Percentiles rank a stretch among this genome's conserved stretches.
These are phyloP conservation scores for Colletotrichum sp. DNA, from an alignment of 2,329 filamentous ascomycete genomes.

Conservation along the genomic window DNA sequence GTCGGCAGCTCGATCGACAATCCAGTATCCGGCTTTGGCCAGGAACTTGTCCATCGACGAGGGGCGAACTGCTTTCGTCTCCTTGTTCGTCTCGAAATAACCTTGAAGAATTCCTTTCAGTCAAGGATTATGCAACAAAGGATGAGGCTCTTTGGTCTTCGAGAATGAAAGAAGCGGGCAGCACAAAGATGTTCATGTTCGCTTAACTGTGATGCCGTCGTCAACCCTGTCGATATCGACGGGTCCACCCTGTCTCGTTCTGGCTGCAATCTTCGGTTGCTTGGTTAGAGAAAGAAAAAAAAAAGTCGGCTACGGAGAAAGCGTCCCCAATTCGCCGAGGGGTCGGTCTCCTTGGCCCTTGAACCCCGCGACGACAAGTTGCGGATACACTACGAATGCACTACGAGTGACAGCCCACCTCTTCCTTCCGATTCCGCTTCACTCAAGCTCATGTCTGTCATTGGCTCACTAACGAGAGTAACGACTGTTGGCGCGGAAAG, in stretches of 20 bases:
- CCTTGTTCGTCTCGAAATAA: slow-evolving; percentile 4
- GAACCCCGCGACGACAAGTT: slow-evolving; percentile 11
- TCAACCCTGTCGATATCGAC: slow-evolving; percentile 17
- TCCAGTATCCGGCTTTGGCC: not conserved
- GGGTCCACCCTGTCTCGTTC: slow-evolving; percentile 8
- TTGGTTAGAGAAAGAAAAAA: slow-evolving; percentile 7
- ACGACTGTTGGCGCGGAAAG: not conserved
- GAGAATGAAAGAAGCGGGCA: not conserved
- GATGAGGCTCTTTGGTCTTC: not conserved
- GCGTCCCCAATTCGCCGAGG: not conserved
- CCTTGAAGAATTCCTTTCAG: slow-evolving; percentile 5
- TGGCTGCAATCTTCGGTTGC: slow-evolving; percentile 14
- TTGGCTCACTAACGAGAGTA: slow-evolving; percentile 10
- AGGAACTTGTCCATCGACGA: not conserved
- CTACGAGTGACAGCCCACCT: slow-evolving; percentile 6
- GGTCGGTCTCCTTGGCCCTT: not conserved
- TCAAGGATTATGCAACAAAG: not conserved
- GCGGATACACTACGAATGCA: not conserved
- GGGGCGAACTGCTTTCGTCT: not conserved
- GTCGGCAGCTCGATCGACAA: slow-evolving; percentile 1
- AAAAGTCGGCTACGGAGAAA: slow-evolving; percentile 1
- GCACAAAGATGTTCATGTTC: not conserved
- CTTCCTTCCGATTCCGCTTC: slow-evolving; percentile 2
- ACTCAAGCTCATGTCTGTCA: not conserved
- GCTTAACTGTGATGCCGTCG: slow-evolving; percentile 12